Conservation (phyloP, 768 basidiomycete species). For the Tubosaeta sp. region DNA sequence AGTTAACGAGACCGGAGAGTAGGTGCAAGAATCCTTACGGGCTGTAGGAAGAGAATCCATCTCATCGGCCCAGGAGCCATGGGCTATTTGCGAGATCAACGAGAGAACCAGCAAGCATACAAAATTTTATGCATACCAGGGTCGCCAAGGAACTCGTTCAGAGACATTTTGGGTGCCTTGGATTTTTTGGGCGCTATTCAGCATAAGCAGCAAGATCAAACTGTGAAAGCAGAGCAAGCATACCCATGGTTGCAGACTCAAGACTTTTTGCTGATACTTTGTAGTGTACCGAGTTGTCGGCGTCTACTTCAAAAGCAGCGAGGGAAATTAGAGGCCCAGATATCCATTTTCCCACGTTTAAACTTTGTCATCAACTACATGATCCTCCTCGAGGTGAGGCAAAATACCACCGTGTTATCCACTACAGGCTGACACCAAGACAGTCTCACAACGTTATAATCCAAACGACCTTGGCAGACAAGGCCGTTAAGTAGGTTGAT, state of each 20-base stretch:
- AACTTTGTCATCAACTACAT: slow-evolving; percentile 38
- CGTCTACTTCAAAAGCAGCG: slow-evolving; percentile 13
- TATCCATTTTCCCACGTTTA: slow-evolving; percentile 28
- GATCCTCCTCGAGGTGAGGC: slow-evolving; percentile 79
- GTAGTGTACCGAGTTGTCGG: slow-evolving; percentile 3
- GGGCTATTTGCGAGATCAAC: slow-evolving; percentile 41
- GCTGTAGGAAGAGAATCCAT: slow-evolving; percentile 92
- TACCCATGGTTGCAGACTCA: slow-evolving; percentile 25
- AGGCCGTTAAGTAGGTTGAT: slow-evolving; percentile 68
- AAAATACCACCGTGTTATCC: neutral
- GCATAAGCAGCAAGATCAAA: slow-evolving; percentile 4
- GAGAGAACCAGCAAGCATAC: slow-evolving; percentile 5
- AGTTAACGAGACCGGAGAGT: slow-evolving; percentile 11
- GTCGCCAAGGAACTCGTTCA: slow-evolving; percentile 91
- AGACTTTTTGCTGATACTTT: slow-evolving; percentile 12
- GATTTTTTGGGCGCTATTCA: slow-evolving; percentile 72
- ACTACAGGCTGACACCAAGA: slow-evolving; percentile 9
- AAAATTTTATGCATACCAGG: slow-evolving; percentile 49
- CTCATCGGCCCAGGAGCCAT: slow-evolving; percentile 98
- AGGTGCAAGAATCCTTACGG: slow-evolving; percentile 56
- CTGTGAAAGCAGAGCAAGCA: neutral
- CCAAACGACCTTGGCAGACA: slow-evolving; percentile 82
- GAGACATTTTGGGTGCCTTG: slow-evolving; percentile 87
- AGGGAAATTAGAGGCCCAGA: slow-evolving; percentile 20
- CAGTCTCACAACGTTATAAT: slow-evolving; percentile 93